Evolutionary conservation across 257 asterid genomes (phyloP).

Genomic region (Echites panduratus): DNA sequence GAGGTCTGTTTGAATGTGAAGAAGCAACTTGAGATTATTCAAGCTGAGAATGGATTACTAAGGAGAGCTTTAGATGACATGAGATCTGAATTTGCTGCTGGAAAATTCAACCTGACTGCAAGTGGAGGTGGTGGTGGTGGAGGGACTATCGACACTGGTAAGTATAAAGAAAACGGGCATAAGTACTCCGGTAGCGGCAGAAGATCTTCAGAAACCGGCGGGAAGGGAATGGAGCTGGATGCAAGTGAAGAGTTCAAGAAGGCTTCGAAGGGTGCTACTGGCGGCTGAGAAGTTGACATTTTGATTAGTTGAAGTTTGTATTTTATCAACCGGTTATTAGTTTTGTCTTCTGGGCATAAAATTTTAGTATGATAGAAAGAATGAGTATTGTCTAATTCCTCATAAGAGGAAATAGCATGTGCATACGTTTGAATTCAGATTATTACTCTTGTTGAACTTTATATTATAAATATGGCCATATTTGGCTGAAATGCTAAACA

Average conservation of each 20-base stretch:
- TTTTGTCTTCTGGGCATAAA: constrained; percentile 6
- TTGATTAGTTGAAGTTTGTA: neutral
- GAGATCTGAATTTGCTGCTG: constrained; percentile 58
- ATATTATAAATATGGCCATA: neutral
- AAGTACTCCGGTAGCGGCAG: constrained; percentile 20
- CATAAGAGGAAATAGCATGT: neutral
- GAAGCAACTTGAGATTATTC: constrained; percentile 66
- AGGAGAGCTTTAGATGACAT: constrained; percentile 67
- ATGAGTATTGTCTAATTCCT: too few relatives aligned
- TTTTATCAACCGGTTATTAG: constrained; percentile 2
- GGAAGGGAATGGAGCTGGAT: constrained; percentile 27
- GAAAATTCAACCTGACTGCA: constrained; percentile 31
- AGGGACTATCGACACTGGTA: neutral
- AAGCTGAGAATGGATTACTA: constrained; percentile 68
- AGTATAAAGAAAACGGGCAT: constrained; percentile 12
- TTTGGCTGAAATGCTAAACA: neutral
- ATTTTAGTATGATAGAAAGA: neutral
- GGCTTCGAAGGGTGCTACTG: constrained; percentile 18
- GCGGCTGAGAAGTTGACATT: constrained; percentile 16
- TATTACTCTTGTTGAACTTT: neutral
- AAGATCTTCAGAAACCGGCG: constrained; percentile 24
- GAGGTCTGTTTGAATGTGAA: constrained; percentile 68
- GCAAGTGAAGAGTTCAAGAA: constrained; percentile 38
- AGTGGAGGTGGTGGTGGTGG: neutral
- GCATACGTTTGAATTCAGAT: neutral